phyloP scores from a whole-genome alignment of 495 filamentous ascomycete species.

The Astrothelium macrocarpum region DNA sequence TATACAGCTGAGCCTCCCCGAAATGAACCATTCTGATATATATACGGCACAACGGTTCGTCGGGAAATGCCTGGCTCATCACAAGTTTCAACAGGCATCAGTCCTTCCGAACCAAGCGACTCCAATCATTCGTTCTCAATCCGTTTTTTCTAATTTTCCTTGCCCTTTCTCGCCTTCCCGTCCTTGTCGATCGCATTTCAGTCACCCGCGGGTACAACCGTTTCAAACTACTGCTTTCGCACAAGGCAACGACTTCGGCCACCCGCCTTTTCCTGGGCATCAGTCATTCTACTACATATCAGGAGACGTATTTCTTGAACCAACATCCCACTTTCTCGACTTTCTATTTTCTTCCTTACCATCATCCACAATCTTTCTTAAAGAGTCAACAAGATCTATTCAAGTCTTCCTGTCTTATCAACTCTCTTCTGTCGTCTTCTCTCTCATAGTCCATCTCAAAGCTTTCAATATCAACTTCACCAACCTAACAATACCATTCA shows the following conservation, averaged over 20 bases:
- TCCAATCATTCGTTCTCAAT: not conserved
- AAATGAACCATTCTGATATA: not conserved
- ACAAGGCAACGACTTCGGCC: conserved; percentile 2
- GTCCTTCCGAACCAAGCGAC: not conserved
- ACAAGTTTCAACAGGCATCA: not conserved
- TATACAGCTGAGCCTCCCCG: conserved; percentile 4
- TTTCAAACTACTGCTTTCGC: not conserved
- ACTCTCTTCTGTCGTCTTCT: not conserved
- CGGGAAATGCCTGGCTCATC: not conserved
- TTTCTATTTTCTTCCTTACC: not conserved
- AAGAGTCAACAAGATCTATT: not conserved
- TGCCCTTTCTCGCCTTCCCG: not conserved
- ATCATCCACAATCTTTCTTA: not conserved
- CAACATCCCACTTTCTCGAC: not conserved
- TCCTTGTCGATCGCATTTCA: not conserved
- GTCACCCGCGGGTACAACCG: not conserved
- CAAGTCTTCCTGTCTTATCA: not conserved
- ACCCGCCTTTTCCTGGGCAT: not conserved
- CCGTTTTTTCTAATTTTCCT: not conserved
- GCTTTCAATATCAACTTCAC: not conserved
- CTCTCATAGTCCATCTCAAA: not conserved
- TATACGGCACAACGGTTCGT: conserved; percentile 5
- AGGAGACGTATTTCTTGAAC: not conserved
- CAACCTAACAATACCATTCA: not conserved
- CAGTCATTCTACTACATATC: not conserved